Evolutionary conservation across 768 basidiomycete species (phyloP), one percentile per base, ranked within the genome.

Genomic region (Lentinula guzmanii): DNA sequence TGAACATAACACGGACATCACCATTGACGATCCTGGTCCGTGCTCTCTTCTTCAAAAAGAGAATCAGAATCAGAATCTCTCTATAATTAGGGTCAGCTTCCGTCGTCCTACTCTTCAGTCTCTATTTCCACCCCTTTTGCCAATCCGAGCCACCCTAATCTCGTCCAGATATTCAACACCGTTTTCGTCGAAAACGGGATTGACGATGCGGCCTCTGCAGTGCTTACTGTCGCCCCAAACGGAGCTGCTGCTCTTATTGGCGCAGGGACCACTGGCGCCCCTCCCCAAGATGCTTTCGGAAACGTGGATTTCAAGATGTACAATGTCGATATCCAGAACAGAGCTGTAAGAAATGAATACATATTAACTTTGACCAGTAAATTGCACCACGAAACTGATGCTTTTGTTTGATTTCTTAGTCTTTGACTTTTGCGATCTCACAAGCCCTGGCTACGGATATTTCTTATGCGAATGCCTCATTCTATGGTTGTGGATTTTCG

Each of bases 311-410:
- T 88, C 72, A 85, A 75, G 64, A 82, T 79, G 8, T 87, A 88
- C 63, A 87, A 88, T 64, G 82, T 89, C 62, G 80, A 87, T 67
- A 84, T 87, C 61, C 77, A 85, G 59, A 89, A 88, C 64, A 75
- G 81, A 62, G 86, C 86, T n/a, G 86, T 87, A 63, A 61, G 82
- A 70, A 70, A 28, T 28, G 10, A 43, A 16, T 15, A 61, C 35
- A 16, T 15, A 61, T 39, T 11, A n/a, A 41, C 46, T 35, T 24
- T 61, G 24, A 24, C n/a, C 13, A 13, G 9, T 16, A 31, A 28
- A 41, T n/a, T 34, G 5, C 24, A 21, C 28, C 24, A 2, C 6
- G 24, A 37, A 28, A 9, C 21, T 21, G n/a, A 18, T 57, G 28
- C 43, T 50, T 24, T 11, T 5, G 24, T 15, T n/a, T 28, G 6